These are phyloP conservation scores for Plasmodium relictum DNA, from an alignment of 169 alveolate species.

Conservation along the genomic window DNA sequence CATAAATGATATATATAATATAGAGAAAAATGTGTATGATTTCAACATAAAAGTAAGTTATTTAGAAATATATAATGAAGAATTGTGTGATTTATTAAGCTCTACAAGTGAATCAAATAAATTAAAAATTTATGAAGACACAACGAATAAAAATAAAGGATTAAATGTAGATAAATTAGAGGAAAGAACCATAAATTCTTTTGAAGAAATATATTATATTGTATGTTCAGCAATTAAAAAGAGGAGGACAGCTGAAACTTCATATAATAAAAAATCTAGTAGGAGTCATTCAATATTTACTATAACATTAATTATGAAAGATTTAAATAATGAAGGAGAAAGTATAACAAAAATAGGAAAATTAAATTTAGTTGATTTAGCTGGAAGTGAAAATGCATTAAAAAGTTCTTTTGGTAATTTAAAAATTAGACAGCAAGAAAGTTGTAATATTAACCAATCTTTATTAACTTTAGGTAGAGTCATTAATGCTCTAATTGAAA, in stretches of 20 bases:
- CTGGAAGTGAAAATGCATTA: conserved; percentile 95
- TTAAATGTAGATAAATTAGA: conserved; percentile 87
- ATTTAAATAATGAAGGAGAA: conserved; percentile 89
- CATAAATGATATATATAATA: background rate
- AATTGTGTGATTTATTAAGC: conserved; percentile 87
- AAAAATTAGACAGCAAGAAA: conserved; percentile 93
- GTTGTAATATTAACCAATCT: conserved; percentile 93
- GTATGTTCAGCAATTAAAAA: conserved; percentile 89
- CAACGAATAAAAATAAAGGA: conserved; percentile 83
- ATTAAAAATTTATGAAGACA: conserved; percentile 81
- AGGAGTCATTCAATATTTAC: conserved; percentile 93
- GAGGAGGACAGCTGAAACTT: conserved; percentile 91
- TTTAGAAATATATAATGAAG: conserved; percentile 91
- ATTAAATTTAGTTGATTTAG: conserved; percentile 95
- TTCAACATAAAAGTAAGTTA: conserved; percentile 89
- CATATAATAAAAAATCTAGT: conserved; percentile 90
- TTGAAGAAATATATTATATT: conserved; percentile 90
- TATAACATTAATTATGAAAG: conserved; percentile 90
- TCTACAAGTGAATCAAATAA: conserved; percentile 77
- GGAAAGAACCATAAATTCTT: conserved; percentile 89
- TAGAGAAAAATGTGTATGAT: conserved; percentile 78
- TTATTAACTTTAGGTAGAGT: conserved; percentile 93
- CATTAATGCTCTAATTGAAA: conserved; percentile 92
- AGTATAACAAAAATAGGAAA: conserved; percentile 91
- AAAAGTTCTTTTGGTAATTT: conserved; percentile 91